Evolutionary conservation across 371 early-diverging fungal genomes (phyloP).

Genomic region (Mortierella sp.): DNA sequence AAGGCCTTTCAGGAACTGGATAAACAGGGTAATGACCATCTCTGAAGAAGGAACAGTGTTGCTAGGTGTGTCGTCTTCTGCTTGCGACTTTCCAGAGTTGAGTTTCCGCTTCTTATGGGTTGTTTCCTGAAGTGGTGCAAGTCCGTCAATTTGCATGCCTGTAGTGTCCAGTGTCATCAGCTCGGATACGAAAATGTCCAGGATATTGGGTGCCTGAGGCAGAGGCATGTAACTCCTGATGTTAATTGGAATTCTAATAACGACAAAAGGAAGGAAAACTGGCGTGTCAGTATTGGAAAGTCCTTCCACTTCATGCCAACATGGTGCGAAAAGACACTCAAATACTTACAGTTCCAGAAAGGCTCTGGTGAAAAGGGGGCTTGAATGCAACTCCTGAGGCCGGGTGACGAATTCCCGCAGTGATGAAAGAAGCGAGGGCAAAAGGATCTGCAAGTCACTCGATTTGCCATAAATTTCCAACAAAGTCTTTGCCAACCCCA

Average conservation of each 20-base stretch:
- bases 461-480: constrained; percentile 68
- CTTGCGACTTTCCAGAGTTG: constrained; percentile 58
- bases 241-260: constrained; percentile 28
- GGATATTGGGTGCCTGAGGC: constrained; percentile 61
- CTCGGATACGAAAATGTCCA: constrained; percentile 59
- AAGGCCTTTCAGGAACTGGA: constrained; percentile 62
- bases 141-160: constrained; percentile 23
- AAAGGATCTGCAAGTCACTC: constrained; percentile 64
- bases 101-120: constrained; percentile 45
- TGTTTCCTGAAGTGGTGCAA: constrained; percentile 19
- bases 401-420: constrained; percentile 39
- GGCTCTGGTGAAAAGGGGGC: constrained; percentile 62
- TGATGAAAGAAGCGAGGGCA: constrained; percentile 59
- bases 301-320: too few relatives aligned
- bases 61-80: background rate
- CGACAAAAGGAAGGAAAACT: background rate
- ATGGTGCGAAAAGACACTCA: too few relatives aligned
- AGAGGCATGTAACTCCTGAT: constrained; percentile 62
- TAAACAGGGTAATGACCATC: constrained; percentile 55
- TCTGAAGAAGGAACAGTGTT: constrained; percentile 26
- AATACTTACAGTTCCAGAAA: constrained; percentile 63
- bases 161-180: constrained; percentile 33
- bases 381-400: constrained; percentile 38
- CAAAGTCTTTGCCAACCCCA: constrained; percentile 53
- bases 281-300: background rate